Evolutionary conservation across 2,329 filamentous ascomycete genomes (phyloP).

Genomic region (Epichloe scottii): DNA sequence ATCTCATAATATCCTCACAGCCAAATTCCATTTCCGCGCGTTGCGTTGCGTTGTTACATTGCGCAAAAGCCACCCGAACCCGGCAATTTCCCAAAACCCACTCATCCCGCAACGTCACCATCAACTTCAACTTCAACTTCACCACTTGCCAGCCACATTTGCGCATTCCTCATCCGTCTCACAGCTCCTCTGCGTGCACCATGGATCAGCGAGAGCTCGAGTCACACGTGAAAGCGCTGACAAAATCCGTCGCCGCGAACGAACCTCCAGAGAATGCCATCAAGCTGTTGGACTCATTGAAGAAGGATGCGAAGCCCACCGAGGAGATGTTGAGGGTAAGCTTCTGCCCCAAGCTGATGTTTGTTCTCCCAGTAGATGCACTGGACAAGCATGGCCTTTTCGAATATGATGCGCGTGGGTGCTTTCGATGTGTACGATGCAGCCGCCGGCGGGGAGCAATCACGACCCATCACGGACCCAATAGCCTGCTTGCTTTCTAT

Average conservation of each 20-base stretch:
- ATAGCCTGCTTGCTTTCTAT: too few species aligned
- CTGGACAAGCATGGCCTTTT: too few species aligned
- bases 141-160: background rate
- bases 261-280: constrained; percentile 63
- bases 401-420: background rate
- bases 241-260: constrained; percentile 63
- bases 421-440: background rate
- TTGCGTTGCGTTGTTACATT: too few species aligned
- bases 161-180: background rate
- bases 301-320: constrained; percentile 68
- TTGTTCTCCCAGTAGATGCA: too few species aligned
- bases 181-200: background rate
- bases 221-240: constrained; percentile 63
- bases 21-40: background rate
- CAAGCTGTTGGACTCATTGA: constrained; percentile 62
- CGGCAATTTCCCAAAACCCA: background rate
- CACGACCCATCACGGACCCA: background rate
- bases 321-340: constrained; percentile 77
- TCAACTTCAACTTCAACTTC: background rate
- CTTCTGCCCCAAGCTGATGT: constrained; percentile 8
- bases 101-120: background rate
- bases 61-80: background rate
- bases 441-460: background rate
- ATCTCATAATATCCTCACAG: background rate
- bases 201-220: constrained; percentile 80